Evolutionary conservation across 495 filamentous ascomycete genomes (phyloP), one percentile per base, ranked within the genome.

Genomic region (Tetracladium setigerum): DNA sequence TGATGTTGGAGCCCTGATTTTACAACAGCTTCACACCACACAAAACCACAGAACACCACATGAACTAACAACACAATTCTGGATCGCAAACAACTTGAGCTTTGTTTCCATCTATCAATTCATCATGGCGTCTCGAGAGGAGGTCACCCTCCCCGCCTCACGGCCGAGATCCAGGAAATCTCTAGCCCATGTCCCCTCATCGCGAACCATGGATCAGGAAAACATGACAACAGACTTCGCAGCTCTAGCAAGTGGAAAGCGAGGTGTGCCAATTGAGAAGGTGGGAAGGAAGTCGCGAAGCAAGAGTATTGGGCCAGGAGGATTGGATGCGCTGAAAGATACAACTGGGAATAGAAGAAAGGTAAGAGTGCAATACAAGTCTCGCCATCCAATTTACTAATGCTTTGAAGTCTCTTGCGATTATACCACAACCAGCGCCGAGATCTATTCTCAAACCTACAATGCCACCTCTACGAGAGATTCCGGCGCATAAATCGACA

Each of bases 241-340:
- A 41, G 60, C 69, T 24, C 52, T 71, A 18, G 53, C 32, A 9
- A 56, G 53, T 27, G 54, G 62, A 11, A 64, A 61, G 30, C 56
- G 44, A 61, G 59, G 50, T 53, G 58, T 61, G 52, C 63, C 51
- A 52, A 66, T 63, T 45, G 71, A 59, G 55, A 62, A 59, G 49
- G 53, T 64, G 8, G 72, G 70, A 40, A 87, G 83, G 65, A 95
- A 94, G 66, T 86, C 82, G 30, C 79, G 92, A 41, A 96, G 92
- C 63, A 96, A 95, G 66, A 95, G 89, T 62, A 78, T 98, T 50
- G 92, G 92, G 1, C 91, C 91, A 17, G 92, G 89, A 16, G 87
- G 91, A 42, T 66, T 95, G 30, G 89, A 89, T 69, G 80, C 79
- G 43, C 71, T 95, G 35, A 87, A 88, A 62, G 73, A 82, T 50